Base-by-base conservation (phyloP, 257 asterid genomes). In the Fraxinus excelsior region DNA sequence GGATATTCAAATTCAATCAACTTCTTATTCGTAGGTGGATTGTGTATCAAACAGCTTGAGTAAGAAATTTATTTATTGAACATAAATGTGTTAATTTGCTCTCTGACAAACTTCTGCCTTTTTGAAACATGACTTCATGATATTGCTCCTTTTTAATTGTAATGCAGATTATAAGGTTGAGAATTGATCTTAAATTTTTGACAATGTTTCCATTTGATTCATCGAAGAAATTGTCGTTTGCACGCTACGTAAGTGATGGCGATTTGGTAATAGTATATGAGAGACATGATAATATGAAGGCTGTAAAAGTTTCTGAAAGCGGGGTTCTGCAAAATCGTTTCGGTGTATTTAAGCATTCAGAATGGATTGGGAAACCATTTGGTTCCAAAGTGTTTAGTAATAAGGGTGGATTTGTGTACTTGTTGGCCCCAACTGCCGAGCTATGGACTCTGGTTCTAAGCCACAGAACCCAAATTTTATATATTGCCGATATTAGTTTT, bases 401-500 rank as follows among this genome's bases (percentile, higher is more conserved):
- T 65, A 96, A 91, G 77, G 96, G 98, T 31, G 90, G 96, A 70
- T 96, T 88, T 71, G 84, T 96, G 23, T 91, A 93, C 83, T 79
- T 96, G 77, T 85, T 96, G 68, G 97, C 98, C 70, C 99, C 99
- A 16, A 96, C 99, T 9, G 91, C 99, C 1, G 99, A 96, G 88
- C 64, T 96, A 5, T 96, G 98, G 99, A 96, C 98, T 31, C 83
- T 93, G 74, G 98, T 96, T 69, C 78, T 96, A 72, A 96, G 98
- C 87, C 99, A 96, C 83, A 87, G 99, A 87, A 96, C 99, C 40
- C 99, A 96, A 86, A 96, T 96, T 81, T 86, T 93, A 1, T 96
- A 96, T 78, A 82, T 93, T n/a, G 98, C 97, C 23, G 99, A 96
- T 82, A 91, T 96, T 76, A 93, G 98, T 79, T 93, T 96, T 40